phyloP scores from a whole-genome alignment of 371 early-diverging fungal genomes.

The Apophysomyces sp. region DNA sequence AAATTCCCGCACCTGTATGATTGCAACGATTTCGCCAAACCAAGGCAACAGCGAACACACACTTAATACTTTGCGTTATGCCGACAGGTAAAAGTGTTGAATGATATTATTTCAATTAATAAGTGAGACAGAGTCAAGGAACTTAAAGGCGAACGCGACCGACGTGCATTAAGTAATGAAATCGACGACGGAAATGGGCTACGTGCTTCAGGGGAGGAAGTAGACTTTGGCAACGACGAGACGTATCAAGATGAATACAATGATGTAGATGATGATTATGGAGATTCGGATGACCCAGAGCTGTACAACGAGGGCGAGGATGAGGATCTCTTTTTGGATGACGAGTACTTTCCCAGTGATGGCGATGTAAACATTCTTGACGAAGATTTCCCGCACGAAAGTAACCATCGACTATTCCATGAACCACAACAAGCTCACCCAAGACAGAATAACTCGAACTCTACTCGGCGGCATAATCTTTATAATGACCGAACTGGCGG shows the following conservation, averaged over 20 bases:
- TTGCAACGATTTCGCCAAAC: constrained; percentile 96
- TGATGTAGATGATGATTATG: constrained; percentile 28
- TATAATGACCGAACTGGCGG: background rate
- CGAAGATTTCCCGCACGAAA: constrained; percentile 52
- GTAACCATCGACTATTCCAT: background rate
- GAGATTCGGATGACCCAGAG: constrained; percentile 26
- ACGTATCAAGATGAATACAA: constrained; percentile 13
- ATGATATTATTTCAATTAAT: background rate
- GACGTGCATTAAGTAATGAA: constrained; percentile 6
- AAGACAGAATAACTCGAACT: background rate
- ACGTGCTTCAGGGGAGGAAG: background rate
- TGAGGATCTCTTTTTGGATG: constrained; percentile 31
- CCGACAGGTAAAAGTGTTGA: constrained; percentile 73
- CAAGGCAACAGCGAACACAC: constrained; percentile 95
- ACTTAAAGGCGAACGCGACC: constrained; percentile 67
- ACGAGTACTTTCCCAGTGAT: constrained; percentile 50
- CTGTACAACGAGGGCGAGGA: constrained; percentile 29
- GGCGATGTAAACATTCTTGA: constrained; percentile 56
- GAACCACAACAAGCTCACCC: constrained; percentile 7
- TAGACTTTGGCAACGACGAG: constrained; percentile 10
- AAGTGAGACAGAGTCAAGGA: constrained; percentile 75
- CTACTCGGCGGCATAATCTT: background rate
- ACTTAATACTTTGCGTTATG: constrained; percentile 98
- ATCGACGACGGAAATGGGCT: background rate
- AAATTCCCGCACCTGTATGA: constrained; percentile 96